phyloP scores from a whole-genome alignment of 768 basidiomycete genomes.

The Coprinellus micaceus region DNA sequence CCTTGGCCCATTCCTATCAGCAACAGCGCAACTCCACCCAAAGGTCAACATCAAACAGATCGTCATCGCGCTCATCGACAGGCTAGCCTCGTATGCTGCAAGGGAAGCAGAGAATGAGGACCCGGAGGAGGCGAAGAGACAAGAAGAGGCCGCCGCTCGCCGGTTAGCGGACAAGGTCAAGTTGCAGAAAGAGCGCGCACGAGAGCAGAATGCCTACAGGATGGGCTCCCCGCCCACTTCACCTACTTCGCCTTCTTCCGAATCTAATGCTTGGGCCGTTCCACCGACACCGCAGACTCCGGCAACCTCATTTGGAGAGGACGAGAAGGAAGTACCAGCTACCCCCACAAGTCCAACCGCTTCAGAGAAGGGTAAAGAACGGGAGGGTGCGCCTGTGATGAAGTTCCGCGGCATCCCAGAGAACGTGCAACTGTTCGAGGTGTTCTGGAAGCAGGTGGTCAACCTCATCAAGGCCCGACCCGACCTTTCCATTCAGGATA shows the following conservation, averaged over 20 bases:
- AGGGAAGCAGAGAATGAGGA: slow-evolving; percentile 96
- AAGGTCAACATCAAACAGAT: slow-evolving; percentile 99
- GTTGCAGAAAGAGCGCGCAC: slow-evolving; percentile 59
- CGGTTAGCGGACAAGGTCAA: slow-evolving; percentile 86
- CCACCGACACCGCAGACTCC: slow-evolving; percentile 36
- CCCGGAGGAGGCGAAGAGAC: slow-evolving; percentile 88
- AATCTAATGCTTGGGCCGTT: slow-evolving; percentile 43
- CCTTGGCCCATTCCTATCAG: slow-evolving; percentile 92
- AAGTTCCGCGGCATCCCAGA: slow-evolving; percentile 96
- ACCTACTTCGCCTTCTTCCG: slow-evolving; percentile 31
- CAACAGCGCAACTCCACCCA: slow-evolving; percentile 93
- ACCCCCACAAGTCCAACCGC: slow-evolving; percentile 22
- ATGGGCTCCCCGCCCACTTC: slow-evolving; percentile 32
- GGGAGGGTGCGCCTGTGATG: slow-evolving; percentile 51
- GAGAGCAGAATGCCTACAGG: slow-evolving; percentile 44
- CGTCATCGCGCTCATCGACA: slow-evolving; percentile 95
- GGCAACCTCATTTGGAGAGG: slow-evolving; percentile 13
- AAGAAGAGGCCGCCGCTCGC: slow-evolving; percentile 89
- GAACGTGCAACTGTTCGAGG: slow-evolving; percentile 93
- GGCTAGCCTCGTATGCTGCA: slow-evolving; percentile 92
- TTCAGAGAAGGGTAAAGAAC: slow-evolving; percentile 50
- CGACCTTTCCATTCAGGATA: slow-evolving; percentile 94
- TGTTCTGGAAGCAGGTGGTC: slow-evolving; percentile 98
- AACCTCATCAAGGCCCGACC: slow-evolving; percentile 98
- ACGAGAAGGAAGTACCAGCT: slow-evolving; percentile 12